Evolutionary conservation across 2,329 filamentous ascomycete species (phyloP).

Genomic region (Cladosporium sp.): DNA sequence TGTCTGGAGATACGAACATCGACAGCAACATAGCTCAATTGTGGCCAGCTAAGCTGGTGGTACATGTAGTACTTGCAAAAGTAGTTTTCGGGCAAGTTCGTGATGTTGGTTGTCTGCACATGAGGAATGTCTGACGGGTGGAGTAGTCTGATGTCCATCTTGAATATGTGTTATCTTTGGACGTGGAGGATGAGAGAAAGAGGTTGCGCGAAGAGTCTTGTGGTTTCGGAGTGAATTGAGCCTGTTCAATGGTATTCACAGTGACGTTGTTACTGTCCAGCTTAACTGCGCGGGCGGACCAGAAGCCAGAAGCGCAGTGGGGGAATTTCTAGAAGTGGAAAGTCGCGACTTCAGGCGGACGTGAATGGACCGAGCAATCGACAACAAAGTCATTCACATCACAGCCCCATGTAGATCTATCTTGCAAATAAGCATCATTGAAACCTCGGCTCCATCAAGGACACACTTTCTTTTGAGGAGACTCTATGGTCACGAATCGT

Average conservation of each 20-base stretch:
- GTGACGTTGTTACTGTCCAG: conserved; percentile 1
- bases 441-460: no score
- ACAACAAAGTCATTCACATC: no score
- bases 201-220: not conserved
- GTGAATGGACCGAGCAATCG: not conserved
- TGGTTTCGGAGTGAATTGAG: not conserved
- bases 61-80: conserved; percentile 99
- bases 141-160: conserved; percentile 87
- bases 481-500: not conserved
- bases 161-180: conserved; percentile 11
- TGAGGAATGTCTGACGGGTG: conserved; percentile 79
- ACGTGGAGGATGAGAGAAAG: not conserved
- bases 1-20: conserved; percentile 50
- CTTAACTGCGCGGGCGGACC: not conserved
- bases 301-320: not conserved
- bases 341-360: not conserved
- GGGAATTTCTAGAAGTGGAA: not conserved
- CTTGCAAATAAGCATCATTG: no score
- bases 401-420: no score
- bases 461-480: not conserved
- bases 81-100: conserved; percentile 99
- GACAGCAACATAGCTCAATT: conserved; percentile 93
- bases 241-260: not conserved
- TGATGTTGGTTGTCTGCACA: conserved; percentile 97
- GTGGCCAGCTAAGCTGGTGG: conserved; percentile 96